Evolutionary conservation across 352 stramenopile species (phyloP).

Genomic region (Phytophthora litchii): DNA sequence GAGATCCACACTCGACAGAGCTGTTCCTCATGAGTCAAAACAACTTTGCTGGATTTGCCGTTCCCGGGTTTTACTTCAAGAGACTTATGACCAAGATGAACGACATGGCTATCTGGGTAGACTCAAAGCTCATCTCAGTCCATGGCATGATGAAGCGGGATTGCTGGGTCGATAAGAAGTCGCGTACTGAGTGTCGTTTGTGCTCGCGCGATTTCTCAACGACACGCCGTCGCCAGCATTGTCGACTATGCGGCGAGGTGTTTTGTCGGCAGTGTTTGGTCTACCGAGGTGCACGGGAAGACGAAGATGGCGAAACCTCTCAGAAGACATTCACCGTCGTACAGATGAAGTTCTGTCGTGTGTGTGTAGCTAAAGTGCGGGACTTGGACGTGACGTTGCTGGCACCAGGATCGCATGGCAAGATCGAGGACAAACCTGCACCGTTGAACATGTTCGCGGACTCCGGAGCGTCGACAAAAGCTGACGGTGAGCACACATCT

Average conservation of each 20-base stretch:
- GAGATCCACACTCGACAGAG: slow-evolving; percentile 41
- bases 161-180: slow-evolving; percentile 57
- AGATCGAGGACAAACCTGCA: slow-evolving; percentile 11
- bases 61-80: slow-evolving; percentile 44
- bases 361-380: slow-evolving; percentile 58
- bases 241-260: slow-evolving; percentile 76
- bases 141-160: slow-evolving; percentile 43
- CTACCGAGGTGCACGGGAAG: slow-evolving; percentile 38
- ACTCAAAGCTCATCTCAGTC: slow-evolving; percentile 60
- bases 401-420: slow-evolving; percentile 14
- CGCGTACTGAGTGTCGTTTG: slow-evolving; percentile 52
- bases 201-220: slow-evolving; percentile 61
- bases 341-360: slow-evolving; percentile 67
- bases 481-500: slow-evolving; percentile 29
- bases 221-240: slow-evolving; percentile 70
- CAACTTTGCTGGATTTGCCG: slow-evolving; percentile 42
- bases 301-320: slow-evolving; percentile 12
- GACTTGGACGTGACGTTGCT: slow-evolving; percentile 34
- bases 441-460: slow-evolving; percentile 20
- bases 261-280: slow-evolving; percentile 70
- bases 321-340: slow-evolving; percentile 40
- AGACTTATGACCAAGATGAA: slow-evolving; percentile 51
- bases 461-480: slow-evolving; percentile 27
- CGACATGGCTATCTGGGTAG: slow-evolving; percentile 56
- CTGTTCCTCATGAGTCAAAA: slow-evolving; percentile 63